phyloP scores from a whole-genome alignment of 2,329 filamentous ascomycete species.

The Catunica adiposa region DNA sequence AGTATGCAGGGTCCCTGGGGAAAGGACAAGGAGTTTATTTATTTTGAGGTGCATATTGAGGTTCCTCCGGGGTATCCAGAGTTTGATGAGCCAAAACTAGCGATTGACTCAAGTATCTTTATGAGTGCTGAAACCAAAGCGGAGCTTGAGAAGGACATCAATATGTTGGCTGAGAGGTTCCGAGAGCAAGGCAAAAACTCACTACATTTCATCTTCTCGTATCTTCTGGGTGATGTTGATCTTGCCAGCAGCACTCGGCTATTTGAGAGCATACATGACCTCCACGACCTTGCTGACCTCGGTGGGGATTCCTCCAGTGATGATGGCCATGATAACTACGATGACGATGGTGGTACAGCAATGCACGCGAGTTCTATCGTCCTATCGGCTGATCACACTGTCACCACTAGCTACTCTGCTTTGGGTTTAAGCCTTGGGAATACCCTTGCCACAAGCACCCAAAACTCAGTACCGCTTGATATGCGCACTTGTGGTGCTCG shows the following conservation, averaged over 20 bases:
- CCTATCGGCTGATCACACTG: slow-evolving; percentile 45
- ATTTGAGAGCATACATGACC: slow-evolving; percentile 31
- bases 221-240: slow-evolving; percentile 46
- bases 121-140: slow-evolving; percentile 40
- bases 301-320: slow-evolving; percentile 71
- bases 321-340: slow-evolving; percentile 28
- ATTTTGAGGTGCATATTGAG: slow-evolving; percentile 43
- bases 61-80: slow-evolving; percentile 45
- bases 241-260: slow-evolving; percentile 44
- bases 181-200: slow-evolving; percentile 43
- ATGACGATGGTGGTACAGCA: slow-evolving; percentile 46
- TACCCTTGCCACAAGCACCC: slow-evolving; percentile 31
- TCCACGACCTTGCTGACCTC: slow-evolving; percentile 42
- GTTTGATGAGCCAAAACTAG: slow-evolving; percentile 39
- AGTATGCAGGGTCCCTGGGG: slow-evolving; percentile 40
- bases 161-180: slow-evolving; percentile 38
- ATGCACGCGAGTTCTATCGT: slow-evolving; percentile 36
- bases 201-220: slow-evolving; percentile 44
- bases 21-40: slow-evolving; percentile 31
- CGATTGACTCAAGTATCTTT: slow-evolving; percentile 44
- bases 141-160: slow-evolving; percentile 18
- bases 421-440: not conserved
- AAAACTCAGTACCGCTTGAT: slow-evolving; percentile 37
- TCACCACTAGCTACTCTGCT: slow-evolving; percentile 16
- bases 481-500: slow-evolving; percentile 43